Evolutionary conservation across 441 rosid species (phyloP).

Genomic region (Manihot esculenta): DNA sequence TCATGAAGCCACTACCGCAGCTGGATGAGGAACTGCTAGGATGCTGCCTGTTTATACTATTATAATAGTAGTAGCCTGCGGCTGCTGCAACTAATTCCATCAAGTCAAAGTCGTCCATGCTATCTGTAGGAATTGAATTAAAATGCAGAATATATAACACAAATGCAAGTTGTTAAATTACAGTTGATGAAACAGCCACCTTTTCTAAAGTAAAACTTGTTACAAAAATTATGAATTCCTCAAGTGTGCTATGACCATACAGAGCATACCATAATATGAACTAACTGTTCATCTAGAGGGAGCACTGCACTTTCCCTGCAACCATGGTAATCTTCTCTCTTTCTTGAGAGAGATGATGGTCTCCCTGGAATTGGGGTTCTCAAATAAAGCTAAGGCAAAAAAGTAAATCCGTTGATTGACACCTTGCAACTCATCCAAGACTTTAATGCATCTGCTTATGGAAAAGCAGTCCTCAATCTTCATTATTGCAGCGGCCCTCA

Average conservation of each 20-base stretch:
- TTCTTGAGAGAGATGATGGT: constrained; percentile 64
- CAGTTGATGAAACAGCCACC: constrained; percentile 21
- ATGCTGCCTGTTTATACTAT: constrained; percentile 47
- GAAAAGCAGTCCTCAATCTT: constrained; percentile 74
- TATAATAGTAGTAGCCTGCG: constrained; percentile 65
- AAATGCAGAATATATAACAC: constrained; percentile 31
- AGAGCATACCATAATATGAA: constrained; percentile 14
- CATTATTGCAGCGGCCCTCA: constrained; percentile 70
- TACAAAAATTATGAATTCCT: constrained; percentile 29
- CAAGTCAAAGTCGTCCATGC: constrained; percentile 60
- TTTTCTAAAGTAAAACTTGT: constrained; percentile 27
- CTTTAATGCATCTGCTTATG: constrained; percentile 80
- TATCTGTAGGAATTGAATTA: constrained; percentile 50
- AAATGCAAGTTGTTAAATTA: background rate
- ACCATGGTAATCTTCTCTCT: constrained; percentile 77
- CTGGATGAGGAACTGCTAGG: constrained; percentile 32
- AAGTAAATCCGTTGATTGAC: constrained; percentile 71
- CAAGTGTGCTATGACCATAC: constrained; percentile 4
- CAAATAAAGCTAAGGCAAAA: constrained; percentile 78
- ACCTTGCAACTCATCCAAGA: constrained; percentile 81
- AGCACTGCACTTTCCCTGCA: constrained; percentile 60
- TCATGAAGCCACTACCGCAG: constrained; percentile 52
- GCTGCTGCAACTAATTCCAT: constrained; percentile 86
- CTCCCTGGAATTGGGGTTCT: constrained; percentile 69
- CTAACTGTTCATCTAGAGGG: constrained; percentile 31